Evolutionary conservation across 2,329 filamentous ascomycete species (phyloP), one percentile per base, ranked within the genome.

Genomic region (Aaosphaeria arxii): DNA sequence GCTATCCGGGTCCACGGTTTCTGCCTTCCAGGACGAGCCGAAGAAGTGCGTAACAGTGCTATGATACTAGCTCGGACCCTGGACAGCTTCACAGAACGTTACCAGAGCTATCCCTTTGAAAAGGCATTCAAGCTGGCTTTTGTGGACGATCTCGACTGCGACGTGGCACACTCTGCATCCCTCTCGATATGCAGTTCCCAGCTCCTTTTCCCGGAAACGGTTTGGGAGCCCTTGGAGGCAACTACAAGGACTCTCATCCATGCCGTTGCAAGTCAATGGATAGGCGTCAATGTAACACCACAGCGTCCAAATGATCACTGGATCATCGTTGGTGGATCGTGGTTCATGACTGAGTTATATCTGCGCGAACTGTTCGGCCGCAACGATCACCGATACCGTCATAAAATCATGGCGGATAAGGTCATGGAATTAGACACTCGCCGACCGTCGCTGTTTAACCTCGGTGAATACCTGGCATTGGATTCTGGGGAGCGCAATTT

Each of bases 271-370:
- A 89, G 85, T 50, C 94, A 99, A 67, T 99, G 92, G 88, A 89
- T 94, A 55, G 94, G 94, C 11, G 87, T 99, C 54, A 91, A 91
- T 63, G 88, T 99, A 56, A 86, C 95, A 42, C 87, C 94, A 0
- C 89, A 91, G 63, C 84, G 87, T 38, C 83, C 85, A 13, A 79
- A 80, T 44, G 94, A 99, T 68, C 83, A 85, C 46, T 99, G 94
- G 94, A 84, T 95, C 17, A 86, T 92, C 9, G 81, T 94, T 46
- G 95, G 92, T 11, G 87, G 95, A 42, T 88, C 92, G 1, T 91
- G 92, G 75, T 99, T 90, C 74, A 95, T 99, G 81, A 91, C 92
- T 1, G 92, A 96, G 59, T 80, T 90, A 4, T 96, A 95, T 70
- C 89, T 97, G 81, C 89, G 86, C 67, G 86, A 85, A 56, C 78